These are phyloP conservation scores for Petasospora rhodanensis DNA, from an alignment of 1,139 yeast species.

Conservation along the genomic window DNA sequence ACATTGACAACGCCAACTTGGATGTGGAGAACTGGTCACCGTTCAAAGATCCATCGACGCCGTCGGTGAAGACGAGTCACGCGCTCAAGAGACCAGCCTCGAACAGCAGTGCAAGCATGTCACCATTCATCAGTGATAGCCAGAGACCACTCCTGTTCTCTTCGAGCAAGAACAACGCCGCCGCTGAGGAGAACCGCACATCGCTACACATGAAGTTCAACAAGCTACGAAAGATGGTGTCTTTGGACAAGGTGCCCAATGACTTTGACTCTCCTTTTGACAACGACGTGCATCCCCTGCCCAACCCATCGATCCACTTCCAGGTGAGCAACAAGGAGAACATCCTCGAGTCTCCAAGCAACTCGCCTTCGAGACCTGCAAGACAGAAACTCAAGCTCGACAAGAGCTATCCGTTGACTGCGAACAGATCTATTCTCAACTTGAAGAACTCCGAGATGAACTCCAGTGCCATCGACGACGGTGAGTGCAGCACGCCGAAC, in stretches of 20 bases:
- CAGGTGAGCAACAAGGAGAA: slow-evolving; percentile 13
- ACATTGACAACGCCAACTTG: slow-evolving; percentile 21
- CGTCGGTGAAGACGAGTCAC: slow-evolving; percentile 15
- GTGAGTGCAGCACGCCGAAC: slow-evolving; percentile 39
- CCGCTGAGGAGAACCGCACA: slow-evolving; percentile 17
- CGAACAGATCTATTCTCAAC: slow-evolving; percentile 12
- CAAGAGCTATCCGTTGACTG: slow-evolving; percentile 2
- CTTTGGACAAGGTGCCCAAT: slow-evolving; percentile 19
- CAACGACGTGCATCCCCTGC: slow-evolving; percentile 19
- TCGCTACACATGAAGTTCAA: slow-evolving; percentile 24
- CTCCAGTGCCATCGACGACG: slow-evolving; percentile 23
- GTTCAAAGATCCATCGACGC: slow-evolving; percentile 25
- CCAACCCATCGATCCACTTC: slow-evolving; percentile 24
- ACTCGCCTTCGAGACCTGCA: slow-evolving; percentile 29
- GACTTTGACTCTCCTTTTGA: slow-evolving; percentile 22
- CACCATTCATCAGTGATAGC: slow-evolving; percentile 25
- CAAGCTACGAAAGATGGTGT: slow-evolving; percentile 26
- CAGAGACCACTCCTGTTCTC: slow-evolving; percentile 21
- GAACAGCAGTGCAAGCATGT: slow-evolving; percentile 20
- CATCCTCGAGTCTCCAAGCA: slow-evolving; percentile 20
- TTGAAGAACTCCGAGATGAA: slow-evolving; percentile 29
- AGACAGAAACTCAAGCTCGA: slow-evolving; percentile 23
- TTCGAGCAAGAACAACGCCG: slow-evolving; percentile 9
- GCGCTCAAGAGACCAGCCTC: slow-evolving; percentile 26
- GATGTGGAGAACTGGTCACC: slow-evolving; percentile 32